These are phyloP conservation scores for Dactylonectria estremocensis DNA, from an alignment of 2,329 filamentous ascomycete species.

Conservation along the genomic window DNA sequence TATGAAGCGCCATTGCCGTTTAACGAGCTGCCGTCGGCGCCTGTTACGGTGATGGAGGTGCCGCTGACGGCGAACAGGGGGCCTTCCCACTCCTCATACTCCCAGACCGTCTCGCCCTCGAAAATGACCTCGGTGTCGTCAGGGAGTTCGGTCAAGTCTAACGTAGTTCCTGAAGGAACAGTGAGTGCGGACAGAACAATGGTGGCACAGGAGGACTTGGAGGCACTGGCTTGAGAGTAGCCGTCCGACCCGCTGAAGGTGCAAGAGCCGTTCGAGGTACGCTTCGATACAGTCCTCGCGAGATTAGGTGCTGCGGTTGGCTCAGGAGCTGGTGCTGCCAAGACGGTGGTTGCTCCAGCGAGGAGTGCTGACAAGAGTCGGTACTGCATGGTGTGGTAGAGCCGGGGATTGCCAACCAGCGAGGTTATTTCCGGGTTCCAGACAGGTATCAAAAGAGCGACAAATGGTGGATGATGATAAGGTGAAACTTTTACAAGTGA, in stretches of 20 bases:
- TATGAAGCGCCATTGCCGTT: conserved; percentile 24
- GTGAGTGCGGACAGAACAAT: conserved; percentile 20
- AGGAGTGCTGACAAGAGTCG: conserved; percentile 17
- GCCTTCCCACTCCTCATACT: conserved; percentile 27
- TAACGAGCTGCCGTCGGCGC: conserved; percentile 16
- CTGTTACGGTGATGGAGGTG: conserved; percentile 20
- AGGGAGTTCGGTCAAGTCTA: conserved; percentile 22
- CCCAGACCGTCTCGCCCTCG: conserved; percentile 25
- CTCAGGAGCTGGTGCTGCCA: conserved; percentile 21
- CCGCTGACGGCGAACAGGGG: conserved; percentile 28
- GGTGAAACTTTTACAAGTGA: not conserved
- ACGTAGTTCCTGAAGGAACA: conserved; percentile 24
- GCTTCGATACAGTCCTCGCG: conserved; percentile 7
- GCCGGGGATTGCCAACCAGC: not conserved
- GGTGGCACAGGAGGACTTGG: conserved; percentile 24
- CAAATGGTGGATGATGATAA: not conserved
- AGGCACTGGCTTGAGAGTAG: conserved; percentile 21
- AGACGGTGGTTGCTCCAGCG: conserved; percentile 18
- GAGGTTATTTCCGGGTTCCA: conserved; percentile 10
- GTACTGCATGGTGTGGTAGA: conserved; percentile 24
- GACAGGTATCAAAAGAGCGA: conserved; percentile 21
- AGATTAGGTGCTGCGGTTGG: conserved; percentile 16
- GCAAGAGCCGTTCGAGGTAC: conserved; percentile 18
- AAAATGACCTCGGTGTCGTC: conserved; percentile 28
- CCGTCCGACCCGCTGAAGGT: conserved; percentile 27